Base-by-base conservation (phyloP, 2,329 filamentous ascomycete genomes). In the Cladosporium colombiae region DNA sequence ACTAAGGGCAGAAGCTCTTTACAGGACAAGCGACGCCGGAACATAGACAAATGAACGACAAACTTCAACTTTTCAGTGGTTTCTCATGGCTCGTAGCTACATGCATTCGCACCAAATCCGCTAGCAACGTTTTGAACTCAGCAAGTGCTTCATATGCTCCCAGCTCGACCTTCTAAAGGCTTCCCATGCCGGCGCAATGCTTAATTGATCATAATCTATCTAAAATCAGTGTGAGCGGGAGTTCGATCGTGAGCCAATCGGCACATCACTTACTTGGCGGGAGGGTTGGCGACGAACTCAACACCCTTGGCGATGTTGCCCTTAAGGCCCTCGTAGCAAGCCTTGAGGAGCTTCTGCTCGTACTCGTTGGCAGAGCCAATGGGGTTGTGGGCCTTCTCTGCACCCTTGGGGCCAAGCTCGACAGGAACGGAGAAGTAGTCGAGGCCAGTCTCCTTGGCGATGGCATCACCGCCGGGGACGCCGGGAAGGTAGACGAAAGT, bases 361-460 rank as follows among this genome's bases (percentile, higher is more conserved):
- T 92, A 88, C 57, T 92, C 90, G 77, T 90, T 92, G 76, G 93
- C 88, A 70, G 85, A 85, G 74, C 84, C 85, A 71, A 98, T 85
- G 69, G 92, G 86, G 82, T 98, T 92, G 76, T 85, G 84, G 73
- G 88, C 92, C 84, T 95, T 95, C 83, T 95, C 90, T 65, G 86
- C 92, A 81, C 95, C 95, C 74, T 88, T 88, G 78, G 68, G 67
- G 77, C 95, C 95, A 73, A 99, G 92, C 83, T 97, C 92, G 72
- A 98, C 88, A 68, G 93, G 94, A 64, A 96, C 92, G 66, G 95
- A 97, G 88, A 99, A 99, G 86, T 91, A 99, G 65, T 99, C 93
- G 69, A 80, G 78, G 72, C 93, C 93, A 68, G 90, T 92, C 76
- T 89, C 87, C 85, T 96, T 92, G 69, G 86, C 86, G 74, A 99